Conservation (phyloP, 2,329 filamentous ascomycete genomes). For the Penicillium sclerotigenum region DNA sequence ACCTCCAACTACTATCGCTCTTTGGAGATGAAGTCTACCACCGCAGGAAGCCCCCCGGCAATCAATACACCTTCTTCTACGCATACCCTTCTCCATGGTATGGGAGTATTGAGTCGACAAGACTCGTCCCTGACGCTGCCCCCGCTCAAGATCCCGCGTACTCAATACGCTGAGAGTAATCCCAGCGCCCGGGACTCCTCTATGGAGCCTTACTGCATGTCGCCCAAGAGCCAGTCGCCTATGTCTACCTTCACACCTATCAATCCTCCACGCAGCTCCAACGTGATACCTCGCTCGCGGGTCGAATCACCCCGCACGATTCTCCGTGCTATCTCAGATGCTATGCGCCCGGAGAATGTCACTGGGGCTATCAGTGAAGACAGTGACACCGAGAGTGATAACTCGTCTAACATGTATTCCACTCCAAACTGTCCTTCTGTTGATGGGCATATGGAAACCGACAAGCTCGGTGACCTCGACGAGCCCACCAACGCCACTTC, state of each 20-base stretch:
- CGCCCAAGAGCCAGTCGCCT: conserved; percentile 40
- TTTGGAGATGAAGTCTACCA: conserved; percentile 24
- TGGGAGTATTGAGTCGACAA: neutral
- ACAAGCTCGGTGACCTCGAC: neutral
- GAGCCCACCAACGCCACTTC: neutral
- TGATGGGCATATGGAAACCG: conserved; percentile 3
- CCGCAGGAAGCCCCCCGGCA: neutral
- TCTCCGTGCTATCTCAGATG: conserved; percentile 19
- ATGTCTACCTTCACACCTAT: conserved; percentile 41
- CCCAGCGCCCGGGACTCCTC: conserved; percentile 45
- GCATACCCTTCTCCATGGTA: conserved; percentile 13
- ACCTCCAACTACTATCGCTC: conserved; percentile 33
- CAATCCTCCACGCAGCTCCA: conserved; percentile 38
- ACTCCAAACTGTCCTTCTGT: conserved; percentile 14
- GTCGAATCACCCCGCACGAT: conserved; percentile 24
- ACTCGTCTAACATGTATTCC: conserved; percentile 10
- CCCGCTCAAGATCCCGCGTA: conserved; percentile 18
- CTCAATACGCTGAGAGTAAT: conserved; percentile 27
- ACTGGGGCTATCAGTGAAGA: conserved; percentile 10
- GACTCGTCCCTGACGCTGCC: neutral
- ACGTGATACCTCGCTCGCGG: conserved; percentile 4
- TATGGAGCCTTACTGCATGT: conserved; percentile 36
- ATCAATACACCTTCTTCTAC: conserved; percentile 11
- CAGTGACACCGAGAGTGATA: conserved; percentile 14
- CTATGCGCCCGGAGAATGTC: conserved; percentile 1